These are phyloP conservation scores for Fraxinus ornus DNA, from an alignment of 305 asterid genomes.

Conservation along the genomic window DNA sequence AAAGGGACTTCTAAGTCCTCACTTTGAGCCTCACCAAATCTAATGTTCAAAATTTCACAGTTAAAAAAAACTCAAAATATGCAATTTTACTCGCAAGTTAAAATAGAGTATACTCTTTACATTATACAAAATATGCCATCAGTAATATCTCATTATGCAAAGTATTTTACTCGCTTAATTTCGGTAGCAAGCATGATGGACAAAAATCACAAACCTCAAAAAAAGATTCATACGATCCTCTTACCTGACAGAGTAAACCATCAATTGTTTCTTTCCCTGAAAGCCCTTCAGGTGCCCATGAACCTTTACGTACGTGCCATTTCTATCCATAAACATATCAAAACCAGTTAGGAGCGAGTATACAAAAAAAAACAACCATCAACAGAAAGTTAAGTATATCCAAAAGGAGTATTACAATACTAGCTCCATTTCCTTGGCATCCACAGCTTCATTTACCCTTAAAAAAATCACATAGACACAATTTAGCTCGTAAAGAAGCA, in stretches of 20 bases:
- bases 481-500: conserved; percentile 1
- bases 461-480: conserved; percentile 12
- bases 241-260: conserved; percentile 77
- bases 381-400: conserved; percentile 6
- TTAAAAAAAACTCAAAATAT: background rate
- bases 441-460: conserved; percentile 71
- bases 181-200: background rate
- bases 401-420: conserved; percentile 49
- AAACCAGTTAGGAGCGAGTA: conserved; percentile 21
- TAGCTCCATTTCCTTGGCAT: conserved; percentile 64
- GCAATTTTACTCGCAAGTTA: background rate
- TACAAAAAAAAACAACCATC: background rate
- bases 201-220: background rate
- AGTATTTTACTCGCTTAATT: background rate
- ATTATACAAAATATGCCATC: background rate
- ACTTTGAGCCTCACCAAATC: background rate
- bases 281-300: conserved; percentile 88
- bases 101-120: background rate
- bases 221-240: background rate
- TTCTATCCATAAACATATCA: conserved; percentile 34
- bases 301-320: conserved; percentile 80
- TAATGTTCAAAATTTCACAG: background rate
- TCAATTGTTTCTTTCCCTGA: conserved; percentile 71
- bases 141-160: background rate
- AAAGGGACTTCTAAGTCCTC: background rate